phyloP scores from a whole-genome alignment of 352 stramenopile species.

The Globisporangium solare region DNA sequence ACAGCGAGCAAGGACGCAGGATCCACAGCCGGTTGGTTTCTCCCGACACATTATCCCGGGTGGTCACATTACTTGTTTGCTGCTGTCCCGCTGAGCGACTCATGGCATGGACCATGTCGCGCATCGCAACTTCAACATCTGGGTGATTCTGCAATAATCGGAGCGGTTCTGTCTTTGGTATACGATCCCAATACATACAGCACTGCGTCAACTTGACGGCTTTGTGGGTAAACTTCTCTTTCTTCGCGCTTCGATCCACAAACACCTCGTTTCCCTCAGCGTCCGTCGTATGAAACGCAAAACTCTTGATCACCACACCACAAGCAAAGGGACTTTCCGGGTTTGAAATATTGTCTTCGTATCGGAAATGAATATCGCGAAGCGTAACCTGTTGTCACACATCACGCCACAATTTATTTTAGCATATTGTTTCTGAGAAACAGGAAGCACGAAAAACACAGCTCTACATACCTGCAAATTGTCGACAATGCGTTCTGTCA shows the following conservation, averaged over 20 bases:
- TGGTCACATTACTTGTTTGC: background rate
- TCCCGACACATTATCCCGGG: background rate
- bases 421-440: background rate
- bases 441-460: background rate
- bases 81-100: slow-evolving; percentile 10
- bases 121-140: slow-evolving; percentile 38
- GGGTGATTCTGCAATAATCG: slow-evolving; percentile 31
- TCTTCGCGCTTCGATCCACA: slow-evolving; percentile 44
- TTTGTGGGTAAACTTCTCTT: slow-evolving; percentile 56
- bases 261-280: slow-evolving; percentile 59
- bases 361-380: slow-evolving; percentile 63
- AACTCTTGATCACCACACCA: slow-evolving; percentile 60
- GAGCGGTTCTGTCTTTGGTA: slow-evolving; percentile 17
- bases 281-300: slow-evolving; percentile 73
- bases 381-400: slow-evolving; percentile 40
- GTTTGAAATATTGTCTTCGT: slow-evolving; percentile 71
- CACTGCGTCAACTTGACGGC: slow-evolving; percentile 43
- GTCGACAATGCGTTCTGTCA: slow-evolving; percentile 73
- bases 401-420: background rate
- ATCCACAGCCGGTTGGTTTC: slow-evolving; percentile 31
- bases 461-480: slow-evolving; percentile 42
- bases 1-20: slow-evolving; percentile 43
- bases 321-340: slow-evolving; percentile 60
- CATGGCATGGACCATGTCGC: slow-evolving; percentile 42
- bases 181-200: slow-evolving; percentile 66